Conservation (phyloP, 352 stramenopile genomes). For the Globisporangium yorkense region DNA sequence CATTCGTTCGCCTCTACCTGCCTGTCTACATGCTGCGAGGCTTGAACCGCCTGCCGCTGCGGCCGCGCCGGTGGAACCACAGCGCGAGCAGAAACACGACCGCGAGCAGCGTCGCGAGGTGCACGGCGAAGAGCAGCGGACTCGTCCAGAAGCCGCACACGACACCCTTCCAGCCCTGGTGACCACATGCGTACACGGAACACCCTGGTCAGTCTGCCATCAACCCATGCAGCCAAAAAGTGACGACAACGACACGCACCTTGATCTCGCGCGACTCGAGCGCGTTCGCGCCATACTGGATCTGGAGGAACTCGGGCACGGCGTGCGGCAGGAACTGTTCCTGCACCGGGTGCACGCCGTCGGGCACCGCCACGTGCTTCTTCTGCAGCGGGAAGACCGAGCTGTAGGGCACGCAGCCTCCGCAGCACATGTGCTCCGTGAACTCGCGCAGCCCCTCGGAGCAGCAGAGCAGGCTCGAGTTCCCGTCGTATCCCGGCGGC, state of each 20-base stretch:
- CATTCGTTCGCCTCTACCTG: too few species aligned
- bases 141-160: constrained; percentile 74
- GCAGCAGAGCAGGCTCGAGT: constrained; percentile 63
- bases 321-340: constrained; percentile 46
- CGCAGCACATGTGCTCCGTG: constrained; percentile 72
- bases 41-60: constrained; percentile 21
- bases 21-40: constrained; percentile 32
- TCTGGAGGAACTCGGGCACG: constrained; percentile 55
- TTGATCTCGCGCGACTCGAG: constrained; percentile 69
- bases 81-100: constrained; percentile 29
- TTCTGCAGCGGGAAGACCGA: constrained; percentile 59
- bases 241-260: constrained; percentile 22
- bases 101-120: constrained; percentile 36
- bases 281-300: constrained; percentile 56
- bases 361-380: constrained; percentile 34
- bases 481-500: constrained; percentile 49
- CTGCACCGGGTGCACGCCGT: constrained; percentile 39
- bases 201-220: not conserved
- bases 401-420: constrained; percentile 53
- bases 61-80: constrained; percentile 30
- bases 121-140: constrained; percentile 51
- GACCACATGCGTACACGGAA: not conserved
- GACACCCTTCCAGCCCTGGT: constrained; percentile 71
- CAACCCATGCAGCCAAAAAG: not conserved
- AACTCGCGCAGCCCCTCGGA: constrained; percentile 57